phyloP scores from a whole-genome alignment of 805 yeast genomes.

The Starmerella vitae region DNA sequence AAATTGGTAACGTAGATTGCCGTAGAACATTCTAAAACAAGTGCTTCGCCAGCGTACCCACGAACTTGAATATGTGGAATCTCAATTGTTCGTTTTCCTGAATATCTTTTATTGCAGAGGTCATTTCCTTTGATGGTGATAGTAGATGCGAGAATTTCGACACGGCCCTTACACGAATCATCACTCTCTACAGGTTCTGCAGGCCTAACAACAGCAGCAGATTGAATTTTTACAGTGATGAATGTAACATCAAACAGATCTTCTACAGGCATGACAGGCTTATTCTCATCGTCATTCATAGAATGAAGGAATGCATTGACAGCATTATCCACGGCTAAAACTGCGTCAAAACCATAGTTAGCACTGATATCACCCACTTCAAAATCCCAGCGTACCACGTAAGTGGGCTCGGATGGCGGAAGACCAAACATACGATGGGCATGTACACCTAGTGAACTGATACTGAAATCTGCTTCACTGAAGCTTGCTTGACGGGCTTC shows the following conservation, averaged over 20 bases:
- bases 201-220: conserved; percentile 8
- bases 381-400: conserved; percentile 82
- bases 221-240: conserved; percentile 42
- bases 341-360: conserved; percentile 39
- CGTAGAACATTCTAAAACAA: conserved; percentile 34
- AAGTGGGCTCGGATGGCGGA: conserved; percentile 81
- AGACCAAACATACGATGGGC: conserved; percentile 90
- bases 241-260: conserved; percentile 56
- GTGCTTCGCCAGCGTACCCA: conserved; percentile 19
- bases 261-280: conserved; percentile 44
- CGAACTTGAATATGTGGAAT: conserved; percentile 36
- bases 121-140: conserved; percentile 43
- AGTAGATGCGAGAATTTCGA: conserved; percentile 22
- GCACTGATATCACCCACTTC: conserved; percentile 45
- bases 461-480: conserved; percentile 33
- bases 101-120: conserved; percentile 52
- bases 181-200: background rate
- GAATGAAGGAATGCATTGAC: conserved; percentile 44
- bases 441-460: conserved; percentile 43
- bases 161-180: background rate
- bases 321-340: conserved; percentile 29
- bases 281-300: conserved; percentile 62
- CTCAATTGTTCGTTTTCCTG: conserved; percentile 38
- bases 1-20: conserved; percentile 49
- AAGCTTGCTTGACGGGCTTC: conserved; percentile 11